These are phyloP conservation scores for Herpotrichia juniperi DNA, from an alignment of 2,329 filamentous ascomycete species.

Conservation along the genomic window DNA sequence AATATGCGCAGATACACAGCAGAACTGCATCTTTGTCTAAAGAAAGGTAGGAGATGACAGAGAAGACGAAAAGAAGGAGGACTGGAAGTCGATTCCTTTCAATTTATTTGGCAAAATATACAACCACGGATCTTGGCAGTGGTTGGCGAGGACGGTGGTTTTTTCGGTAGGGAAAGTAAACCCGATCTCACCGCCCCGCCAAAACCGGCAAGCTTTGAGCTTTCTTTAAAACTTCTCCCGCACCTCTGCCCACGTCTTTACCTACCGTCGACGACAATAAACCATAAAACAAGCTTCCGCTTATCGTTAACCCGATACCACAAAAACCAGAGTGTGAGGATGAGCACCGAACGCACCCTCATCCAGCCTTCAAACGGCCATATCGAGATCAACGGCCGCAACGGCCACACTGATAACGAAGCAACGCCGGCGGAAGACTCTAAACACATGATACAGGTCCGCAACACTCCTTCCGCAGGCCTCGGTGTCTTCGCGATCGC, in stretches of 20 bases:
- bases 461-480: conserved; percentile 31
- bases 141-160: no score
- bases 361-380: not conserved
- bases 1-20: no score
- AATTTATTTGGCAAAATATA: no score
- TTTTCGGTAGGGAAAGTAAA: not conserved
- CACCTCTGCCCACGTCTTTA: not conserved
- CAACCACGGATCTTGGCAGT: not conserved
- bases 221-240: not conserved
- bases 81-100: not conserved
- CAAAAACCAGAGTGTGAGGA: not conserved
- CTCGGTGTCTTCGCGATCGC: conserved; percentile 41
- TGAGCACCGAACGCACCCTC: not conserved
- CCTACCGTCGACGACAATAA: not conserved
- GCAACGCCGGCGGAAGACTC: conserved; percentile 3
- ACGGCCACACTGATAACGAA: not conserved
- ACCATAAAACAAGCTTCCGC: not conserved
- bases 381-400: not conserved
- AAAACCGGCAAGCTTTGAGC: not conserved
- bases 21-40: no score
- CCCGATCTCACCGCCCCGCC: not conserved
- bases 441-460: conserved; percentile 21
- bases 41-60: not conserved
- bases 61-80: not conserved
- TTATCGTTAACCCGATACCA: not conserved